These are phyloP conservation scores for Fusarium nematophilum DNA, from an alignment of 2,329 filamentous ascomycete species.

Conservation along the genomic window DNA sequence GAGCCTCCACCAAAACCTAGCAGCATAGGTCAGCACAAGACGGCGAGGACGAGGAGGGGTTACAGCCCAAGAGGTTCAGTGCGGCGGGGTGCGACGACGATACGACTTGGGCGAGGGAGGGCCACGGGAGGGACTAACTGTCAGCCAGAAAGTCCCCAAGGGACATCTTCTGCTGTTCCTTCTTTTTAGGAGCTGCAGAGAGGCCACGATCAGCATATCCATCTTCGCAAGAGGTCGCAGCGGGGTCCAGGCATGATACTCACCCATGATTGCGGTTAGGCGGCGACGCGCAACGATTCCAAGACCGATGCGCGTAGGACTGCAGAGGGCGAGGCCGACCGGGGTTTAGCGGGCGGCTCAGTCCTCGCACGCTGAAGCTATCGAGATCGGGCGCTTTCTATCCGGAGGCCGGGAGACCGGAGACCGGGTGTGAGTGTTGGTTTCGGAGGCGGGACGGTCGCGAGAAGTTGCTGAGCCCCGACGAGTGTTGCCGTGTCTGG, in stretches of 20 bases:
- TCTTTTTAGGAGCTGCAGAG: constrained; percentile 84
- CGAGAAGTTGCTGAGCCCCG: constrained; percentile 49
- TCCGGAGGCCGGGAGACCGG: constrained; percentile 12
- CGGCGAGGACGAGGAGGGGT: constrained; percentile 33
- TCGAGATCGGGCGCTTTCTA: constrained; percentile 23
- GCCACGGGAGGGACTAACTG: constrained; percentile 69
- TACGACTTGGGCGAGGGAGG: constrained; percentile 29
- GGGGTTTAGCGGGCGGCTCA: constrained; percentile 40
- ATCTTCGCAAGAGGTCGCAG: constrained; percentile 2
- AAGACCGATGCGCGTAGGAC: constrained; percentile 54
- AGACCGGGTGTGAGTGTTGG: constrained; percentile 13
- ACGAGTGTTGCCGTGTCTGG: constrained; percentile 55
- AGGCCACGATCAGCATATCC: constrained; percentile 20
- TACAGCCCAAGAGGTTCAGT: constrained; percentile 31
- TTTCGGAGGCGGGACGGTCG: constrained; percentile 35
- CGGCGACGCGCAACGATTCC: constrained; percentile 60
- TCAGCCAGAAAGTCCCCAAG: constrained; percentile 95
- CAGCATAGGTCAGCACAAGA: constrained; percentile 40
- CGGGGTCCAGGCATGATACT: constrained; percentile 44
- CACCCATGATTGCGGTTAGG: constrained; percentile 72
- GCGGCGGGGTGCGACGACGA: constrained; percentile 42
- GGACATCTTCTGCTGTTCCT: constrained; percentile 96
- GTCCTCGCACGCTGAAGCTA: constrained; percentile 37
- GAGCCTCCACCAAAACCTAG: constrained; percentile 74
- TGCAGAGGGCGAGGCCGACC: constrained; percentile 46